These are phyloP conservation scores for Isatis tinctoria DNA, from an alignment of 345 rosid genomes.

Conservation along the genomic window DNA sequence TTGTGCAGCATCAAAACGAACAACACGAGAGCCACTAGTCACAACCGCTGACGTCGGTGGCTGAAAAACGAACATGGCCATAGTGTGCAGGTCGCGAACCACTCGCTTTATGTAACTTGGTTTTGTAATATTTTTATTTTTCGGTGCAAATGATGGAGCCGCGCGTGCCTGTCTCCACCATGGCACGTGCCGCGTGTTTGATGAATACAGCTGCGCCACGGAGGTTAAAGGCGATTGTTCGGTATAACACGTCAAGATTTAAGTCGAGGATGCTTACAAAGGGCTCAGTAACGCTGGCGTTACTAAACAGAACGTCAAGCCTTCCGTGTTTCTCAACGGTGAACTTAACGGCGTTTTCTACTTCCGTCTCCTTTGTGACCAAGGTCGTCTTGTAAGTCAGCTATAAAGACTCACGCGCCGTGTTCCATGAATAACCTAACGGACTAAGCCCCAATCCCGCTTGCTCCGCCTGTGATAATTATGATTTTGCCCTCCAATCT, in stretches of 20 bases:
- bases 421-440: conserved; percentile 54
- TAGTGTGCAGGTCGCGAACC: no score
- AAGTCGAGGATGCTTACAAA: conserved; percentile 56
- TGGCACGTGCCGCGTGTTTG: conserved; percentile 78
- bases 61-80: no score
- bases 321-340: conserved; percentile 49
- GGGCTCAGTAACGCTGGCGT: conserved; percentile 74
- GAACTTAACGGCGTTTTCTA: conserved; percentile 55
- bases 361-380: conserved; percentile 76
- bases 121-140: neutral
- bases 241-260: conserved; percentile 49
- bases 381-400: conserved; percentile 68
- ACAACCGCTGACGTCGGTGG: no score
- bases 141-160: conserved; percentile 82
- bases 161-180: conserved; percentile 54
- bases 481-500: conserved; percentile 89
- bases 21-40: no score
- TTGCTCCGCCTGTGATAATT: conserved; percentile 80
- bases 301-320: conserved; percentile 74
- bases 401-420: conserved; percentile 66
- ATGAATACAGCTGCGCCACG: conserved; percentile 71
- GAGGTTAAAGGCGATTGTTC: conserved; percentile 60
- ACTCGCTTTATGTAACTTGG: neutral
- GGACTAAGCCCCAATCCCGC: conserved; percentile 87
- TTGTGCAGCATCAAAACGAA: no score